Base-by-base conservation (phyloP, 495 filamentous ascomycete species). In the Neurospora cerealis region DNA sequence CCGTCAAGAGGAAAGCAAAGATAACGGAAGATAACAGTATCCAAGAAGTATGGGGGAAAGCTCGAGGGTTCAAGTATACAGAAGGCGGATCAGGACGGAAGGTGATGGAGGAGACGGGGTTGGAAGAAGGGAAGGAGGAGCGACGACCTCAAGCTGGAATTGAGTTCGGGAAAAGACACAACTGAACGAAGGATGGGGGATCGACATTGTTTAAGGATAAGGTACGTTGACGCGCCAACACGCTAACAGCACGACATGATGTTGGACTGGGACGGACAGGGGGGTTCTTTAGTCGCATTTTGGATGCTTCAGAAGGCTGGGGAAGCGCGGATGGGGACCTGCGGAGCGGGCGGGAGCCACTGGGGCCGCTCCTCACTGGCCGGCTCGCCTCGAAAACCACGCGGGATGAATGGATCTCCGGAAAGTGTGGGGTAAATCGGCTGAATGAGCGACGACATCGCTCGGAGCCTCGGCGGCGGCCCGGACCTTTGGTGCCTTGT, bases 391-490 rank as follows among this genome's bases (percentile, higher is more conserved):
- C 46, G 10, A 34, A 62, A 62, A 21, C n/a, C 24, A 44, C 34
- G 36, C 21, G 36, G 70, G 48, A 69, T 74, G 46, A 60, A 72
- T 71, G 73, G 73, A 17, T 44, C 70, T 39, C 24, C n/a, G 73
- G 70, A 69, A 36, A 28, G n/a, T 74, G 70, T 72, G 73, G 73
- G 73, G 73, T 73, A 42, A 19, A 34, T 34, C 54, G 54, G 54
- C 32, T 62, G 54, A 62, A 62, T 19, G 28, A 62, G 54, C 54
- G 54, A 62, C 54, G 54, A 62, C 54, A 34, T 62, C 4, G 54
- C 6, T 28, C 54, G 54, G 24, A 62, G 54, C 28, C 13, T 62
- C 54, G 54, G 54, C 54, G 15, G 54, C 54, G 54, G 54, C 24
- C 54, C 54, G 54, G 54, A 62, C 54, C 28, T 62, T 17, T 62